phyloP scores from a whole-genome alignment of 805 yeast genomes.

The Myxozyma sirexii region DNA sequence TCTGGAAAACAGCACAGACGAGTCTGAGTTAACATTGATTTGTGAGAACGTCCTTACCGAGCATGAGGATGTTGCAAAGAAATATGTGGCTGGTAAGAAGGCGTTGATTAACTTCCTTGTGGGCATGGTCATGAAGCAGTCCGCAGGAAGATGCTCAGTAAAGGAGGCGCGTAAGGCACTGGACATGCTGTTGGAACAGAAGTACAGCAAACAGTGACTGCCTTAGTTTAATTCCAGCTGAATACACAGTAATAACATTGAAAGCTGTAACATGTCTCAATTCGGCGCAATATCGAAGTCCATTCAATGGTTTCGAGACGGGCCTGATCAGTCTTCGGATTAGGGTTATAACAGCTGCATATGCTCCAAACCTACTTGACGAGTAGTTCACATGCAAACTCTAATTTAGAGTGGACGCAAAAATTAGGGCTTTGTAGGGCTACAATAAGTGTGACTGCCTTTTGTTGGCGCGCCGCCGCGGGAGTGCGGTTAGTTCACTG shows the following conservation, averaged over 20 bases:
- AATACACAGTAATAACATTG: too few relatives aligned
- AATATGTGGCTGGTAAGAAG: constrained; percentile 55
- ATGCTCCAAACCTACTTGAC: not conserved
- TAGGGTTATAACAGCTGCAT: not conserved
- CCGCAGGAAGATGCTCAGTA: constrained; percentile 61
- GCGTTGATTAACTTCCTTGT: constrained; percentile 74
- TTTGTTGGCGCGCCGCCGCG: not conserved
- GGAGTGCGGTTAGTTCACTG: not conserved
- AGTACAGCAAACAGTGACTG: not conserved
- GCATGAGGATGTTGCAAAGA: constrained; percentile 58
- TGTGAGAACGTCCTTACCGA: constrained; percentile 52
- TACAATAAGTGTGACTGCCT: constrained; percentile 1
- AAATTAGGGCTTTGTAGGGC: not conserved
- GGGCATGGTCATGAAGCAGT: constrained; percentile 80
- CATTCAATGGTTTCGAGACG: not conserved
- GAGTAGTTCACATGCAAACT: not conserved
- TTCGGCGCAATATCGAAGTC: too few relatives aligned
- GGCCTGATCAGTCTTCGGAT: constrained; percentile 2
- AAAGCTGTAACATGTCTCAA: too few relatives aligned
- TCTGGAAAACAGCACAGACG: constrained; percentile 42
- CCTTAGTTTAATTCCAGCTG: not conserved
- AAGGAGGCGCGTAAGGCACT: constrained; percentile 40
- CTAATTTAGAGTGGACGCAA: not conserved
- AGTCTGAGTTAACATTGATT: constrained; percentile 47
- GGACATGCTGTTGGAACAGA: constrained; percentile 9